Base-by-base conservation (phyloP, 352 stramenopile species). In the Phytopythium oedochilum region DNA sequence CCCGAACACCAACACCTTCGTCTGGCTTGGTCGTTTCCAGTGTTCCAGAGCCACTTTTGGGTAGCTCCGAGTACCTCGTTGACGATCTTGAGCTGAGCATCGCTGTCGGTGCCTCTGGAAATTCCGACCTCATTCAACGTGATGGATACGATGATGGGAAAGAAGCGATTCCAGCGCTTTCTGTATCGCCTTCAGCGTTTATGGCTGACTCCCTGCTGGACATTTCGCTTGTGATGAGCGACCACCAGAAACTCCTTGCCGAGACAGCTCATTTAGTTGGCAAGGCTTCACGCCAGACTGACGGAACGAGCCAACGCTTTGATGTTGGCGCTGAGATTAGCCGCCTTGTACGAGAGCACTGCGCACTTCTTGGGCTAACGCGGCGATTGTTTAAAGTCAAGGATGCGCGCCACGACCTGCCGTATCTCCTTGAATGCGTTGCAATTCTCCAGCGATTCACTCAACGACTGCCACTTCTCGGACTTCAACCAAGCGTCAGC, bases 211-310 rank as follows among this genome's bases (percentile, higher is more conserved):
- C 79, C 18, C 58, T 89, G 11, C 56, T 86, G 45, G 79, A 88
- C 40, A 89, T 89, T 43, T 88, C 79, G 18, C 76, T 89, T 23
- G 76, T 89, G 17, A 86, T 89, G 76, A 88, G 56, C n/a, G 79
- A 89, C 26, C 75, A 88, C 50, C 76, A 89, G 23, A 74, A 68
- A 0, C 65, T 89, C n/a, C 43, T 89, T 25, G 72, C 68, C 1
- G 70, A 89, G 57, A 68, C 71, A 0, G 64, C 76, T 31, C 68
- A 71, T 29, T 81, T 70, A 56, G 65, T 89, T 0, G 53, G 42
- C 2, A 85, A 86, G 57, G 61, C 55, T 6, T 65, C 73, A 29
- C 61, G 61, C 11, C 43, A 67, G 49, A 51, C 57, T 1, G 46
- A 22, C 4, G 29, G 32, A 39, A 10, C 45, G 20, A 35, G 57